phyloP scores from a whole-genome alignment of 2,329 filamentous ascomycete species.

The Dactylonectria macrodidyma region DNA sequence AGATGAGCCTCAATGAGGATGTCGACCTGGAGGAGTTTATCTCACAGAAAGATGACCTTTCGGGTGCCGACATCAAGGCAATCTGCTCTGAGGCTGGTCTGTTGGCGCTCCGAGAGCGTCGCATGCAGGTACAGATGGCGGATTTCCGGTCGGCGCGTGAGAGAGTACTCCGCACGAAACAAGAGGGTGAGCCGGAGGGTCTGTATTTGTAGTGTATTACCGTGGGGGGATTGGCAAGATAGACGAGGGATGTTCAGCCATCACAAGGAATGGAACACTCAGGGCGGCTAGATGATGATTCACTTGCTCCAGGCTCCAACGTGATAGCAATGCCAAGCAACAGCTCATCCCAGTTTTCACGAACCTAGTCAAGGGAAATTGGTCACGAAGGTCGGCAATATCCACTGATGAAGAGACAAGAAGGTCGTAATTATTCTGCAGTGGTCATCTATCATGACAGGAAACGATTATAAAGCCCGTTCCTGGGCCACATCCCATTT shows the following conservation, averaged over 20 bases:
- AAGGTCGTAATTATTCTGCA: conserved; percentile 6
- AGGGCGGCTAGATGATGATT: conserved; percentile 10
- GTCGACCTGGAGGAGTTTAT: conserved; percentile 99
- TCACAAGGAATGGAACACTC: conserved; percentile 43
- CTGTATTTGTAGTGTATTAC: conserved; percentile 86
- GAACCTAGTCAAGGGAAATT: not conserved
- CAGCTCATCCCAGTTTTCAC: not conserved
- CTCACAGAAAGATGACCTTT: conserved; percentile 97
- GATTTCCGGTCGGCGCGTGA: conserved; percentile 95
- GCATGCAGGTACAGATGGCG: conserved; percentile 99
- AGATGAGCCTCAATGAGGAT: conserved; percentile 97
- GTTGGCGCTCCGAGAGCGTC: conserved; percentile 91
- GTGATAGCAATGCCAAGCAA: not conserved
- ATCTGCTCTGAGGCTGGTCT: conserved; percentile 98
- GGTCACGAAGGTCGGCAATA: not conserved
- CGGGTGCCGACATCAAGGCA: conserved; percentile 97
- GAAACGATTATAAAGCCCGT: conserved; percentile 8
- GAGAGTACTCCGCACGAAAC: conserved; percentile 97
- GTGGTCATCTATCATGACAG: conserved; percentile 1
- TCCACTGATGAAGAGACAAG: not conserved
- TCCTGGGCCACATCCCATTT: conserved; percentile 3
- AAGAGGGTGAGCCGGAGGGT: conserved; percentile 97
- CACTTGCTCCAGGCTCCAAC: not conserved
- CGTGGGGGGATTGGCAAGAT: conserved; percentile 39
- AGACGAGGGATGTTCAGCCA: conserved; percentile 35